Base-by-base conservation (phyloP, 306 rosid species). In the Lathyrus sativus region DNA sequence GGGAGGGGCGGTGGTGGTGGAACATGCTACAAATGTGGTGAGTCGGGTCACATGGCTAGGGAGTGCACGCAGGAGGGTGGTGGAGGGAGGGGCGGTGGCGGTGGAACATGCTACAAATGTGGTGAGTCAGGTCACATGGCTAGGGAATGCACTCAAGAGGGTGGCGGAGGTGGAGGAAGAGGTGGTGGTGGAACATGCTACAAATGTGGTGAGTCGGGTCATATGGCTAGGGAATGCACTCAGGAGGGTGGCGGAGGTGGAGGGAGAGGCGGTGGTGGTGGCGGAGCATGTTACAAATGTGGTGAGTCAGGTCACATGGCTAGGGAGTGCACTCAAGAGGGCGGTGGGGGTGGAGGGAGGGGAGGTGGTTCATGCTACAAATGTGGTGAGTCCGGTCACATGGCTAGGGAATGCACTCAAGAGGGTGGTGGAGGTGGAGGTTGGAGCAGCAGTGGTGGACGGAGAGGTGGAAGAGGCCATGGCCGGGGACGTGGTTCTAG, bases 391-490 rank as follows among this genome's bases (percentile, higher is more conserved):
- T 56, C 62, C 1, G 62, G 62, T 56, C 62, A 56, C 41, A 56
- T 56, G 62, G 62, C 62, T 28, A 56, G 62, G 62, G 62, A 56
- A 2, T 56, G 62, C 41, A 56, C 62, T 17, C 62, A 56, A 2
- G 62, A 56, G 39, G 12, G 38, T 55, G 62, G 62, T 55, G 62
- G 59, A 53, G 59, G 62, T 56, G 62, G 62, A 28, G 62, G 62
- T 4, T 19, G 80, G 83, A 11, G 49, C 65, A 19, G 74, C 18
- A 28, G 53, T 11, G 31, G 74, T 49, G 74, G 74, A 22, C 53
- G 22, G 9, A 67, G 73, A 2, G 42, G 9, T 8, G 69, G 76
- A 0, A 35, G 65, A 49, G 75, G 65, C 0, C 65, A 59, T 1
- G 67, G 66, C 3, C 75, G 66, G 37, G 65, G 65, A 9, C 65